These are phyloP conservation scores for Fusarium bulbicola DNA, from an alignment of 2,329 filamentous ascomycete species.

Conservation along the genomic window DNA sequence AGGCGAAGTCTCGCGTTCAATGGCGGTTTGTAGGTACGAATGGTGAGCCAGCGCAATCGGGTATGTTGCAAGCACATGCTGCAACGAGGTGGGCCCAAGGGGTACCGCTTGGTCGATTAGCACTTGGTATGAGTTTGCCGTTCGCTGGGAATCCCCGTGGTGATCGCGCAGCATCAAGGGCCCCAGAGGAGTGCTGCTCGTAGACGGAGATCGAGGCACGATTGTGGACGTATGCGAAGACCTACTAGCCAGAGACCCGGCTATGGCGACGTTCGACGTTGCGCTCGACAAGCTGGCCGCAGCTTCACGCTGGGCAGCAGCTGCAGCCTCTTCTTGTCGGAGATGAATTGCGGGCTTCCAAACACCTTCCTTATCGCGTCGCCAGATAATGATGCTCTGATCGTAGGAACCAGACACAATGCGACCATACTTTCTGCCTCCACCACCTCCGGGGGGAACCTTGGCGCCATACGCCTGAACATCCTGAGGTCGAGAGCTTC, in stretches of 20 bases:
- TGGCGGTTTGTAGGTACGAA: constrained; percentile 58
- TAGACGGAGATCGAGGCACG: constrained; percentile 13
- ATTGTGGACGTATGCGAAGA: constrained; percentile 10
- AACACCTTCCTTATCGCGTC: constrained; percentile 81
- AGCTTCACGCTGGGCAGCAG: constrained; percentile 54
- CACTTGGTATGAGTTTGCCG: constrained; percentile 55
- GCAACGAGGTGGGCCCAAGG: constrained; percentile 58
- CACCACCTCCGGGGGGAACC: constrained; percentile 89
- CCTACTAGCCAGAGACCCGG: constrained; percentile 10
- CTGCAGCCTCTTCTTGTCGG: constrained; percentile 75
- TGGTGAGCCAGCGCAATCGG: constrained; percentile 60
- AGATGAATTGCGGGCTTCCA: constrained; percentile 84
- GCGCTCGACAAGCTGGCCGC: constrained; percentile 21
- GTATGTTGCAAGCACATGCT: constrained; percentile 56
- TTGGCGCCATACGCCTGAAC: constrained; percentile 85
- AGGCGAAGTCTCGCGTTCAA: constrained; percentile 61
- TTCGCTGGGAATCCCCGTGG: constrained; percentile 41
- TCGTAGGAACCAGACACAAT: constrained; percentile 98
- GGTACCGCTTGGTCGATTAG: constrained; percentile 64
- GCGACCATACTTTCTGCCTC: constrained; percentile 87
- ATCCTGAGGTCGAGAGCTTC: constrained; percentile 77
- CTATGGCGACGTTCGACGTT: constrained; percentile 20
- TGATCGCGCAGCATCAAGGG: constrained; percentile 39
- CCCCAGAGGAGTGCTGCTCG: constrained; percentile 11
- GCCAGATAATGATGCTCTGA: constrained; percentile 95